These are phyloP conservation scores for Coffea humblotiana DNA, from an alignment of 305 asterid genomes.

Conservation along the genomic window DNA sequence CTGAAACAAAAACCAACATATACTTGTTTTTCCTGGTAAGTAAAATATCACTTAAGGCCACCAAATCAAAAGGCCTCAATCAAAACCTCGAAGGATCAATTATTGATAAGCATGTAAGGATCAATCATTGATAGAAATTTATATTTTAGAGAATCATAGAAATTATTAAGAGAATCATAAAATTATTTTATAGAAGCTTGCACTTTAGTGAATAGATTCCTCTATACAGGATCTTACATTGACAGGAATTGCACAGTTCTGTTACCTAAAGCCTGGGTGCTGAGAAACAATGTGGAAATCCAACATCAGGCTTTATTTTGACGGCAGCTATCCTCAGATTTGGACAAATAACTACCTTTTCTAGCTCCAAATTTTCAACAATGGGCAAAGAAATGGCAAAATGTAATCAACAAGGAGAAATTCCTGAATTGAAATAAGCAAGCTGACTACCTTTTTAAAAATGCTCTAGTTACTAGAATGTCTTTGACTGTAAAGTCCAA, in stretches of 20 bases:
- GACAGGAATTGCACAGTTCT: not conserved
- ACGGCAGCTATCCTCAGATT: not conserved
- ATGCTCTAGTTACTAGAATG: not conserved
- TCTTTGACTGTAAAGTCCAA: not conserved
- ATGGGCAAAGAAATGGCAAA: not conserved
- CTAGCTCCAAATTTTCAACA: not conserved
- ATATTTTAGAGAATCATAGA: not conserved
- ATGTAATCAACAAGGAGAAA: not conserved
- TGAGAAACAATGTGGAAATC: not conserved
- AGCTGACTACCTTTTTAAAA: not conserved
- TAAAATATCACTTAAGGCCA: not conserved
- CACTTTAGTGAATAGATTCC: not conserved
- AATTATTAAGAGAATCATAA: not conserved
- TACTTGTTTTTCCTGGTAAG: not conserved
- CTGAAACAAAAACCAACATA: not conserved
- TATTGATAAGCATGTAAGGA: not conserved
- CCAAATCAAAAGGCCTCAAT: not conserved
- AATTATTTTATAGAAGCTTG: not conserved
- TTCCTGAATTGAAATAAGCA: not conserved
- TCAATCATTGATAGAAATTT: too few relatives aligned
- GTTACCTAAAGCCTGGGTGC: not conserved
- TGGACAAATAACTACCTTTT: not conserved
- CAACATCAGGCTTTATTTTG: not conserved
- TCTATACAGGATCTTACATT: not conserved
- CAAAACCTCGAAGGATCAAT: not conserved